These are phyloP conservation scores for Actinomortierella wolfii DNA, from an alignment of 371 early-diverging fungal species.

Conservation along the genomic window DNA sequence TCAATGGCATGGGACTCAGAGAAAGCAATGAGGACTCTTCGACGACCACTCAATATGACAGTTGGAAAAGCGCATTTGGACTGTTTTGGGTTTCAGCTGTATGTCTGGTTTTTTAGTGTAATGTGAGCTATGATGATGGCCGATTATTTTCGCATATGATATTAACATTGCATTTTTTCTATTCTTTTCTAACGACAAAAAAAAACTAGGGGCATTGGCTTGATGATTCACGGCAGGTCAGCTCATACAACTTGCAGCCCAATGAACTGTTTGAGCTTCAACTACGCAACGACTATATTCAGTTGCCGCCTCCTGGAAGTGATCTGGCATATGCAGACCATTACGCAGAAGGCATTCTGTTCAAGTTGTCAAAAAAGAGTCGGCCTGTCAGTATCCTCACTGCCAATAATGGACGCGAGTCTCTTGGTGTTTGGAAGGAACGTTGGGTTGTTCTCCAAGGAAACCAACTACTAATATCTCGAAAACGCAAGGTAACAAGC, in stretches of 20 bases:
- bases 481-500: slow-evolving; percentile 33
- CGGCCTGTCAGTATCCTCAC: slow-evolving; percentile 21
- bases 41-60: slow-evolving; percentile 5
- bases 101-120: slow-evolving; percentile 12
- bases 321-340: slow-evolving; percentile 21
- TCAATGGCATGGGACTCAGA: slow-evolving; percentile 1
- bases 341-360: slow-evolving; percentile 34
- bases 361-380: slow-evolving; percentile 31
- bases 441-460: slow-evolving; percentile 42
- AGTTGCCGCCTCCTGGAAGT: slow-evolving; percentile 21
- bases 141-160: no score
- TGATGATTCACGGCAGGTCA: slow-evolving; percentile 29
- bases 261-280: slow-evolving; percentile 31
- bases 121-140: no score
- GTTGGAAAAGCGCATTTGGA: slow-evolving; percentile 37
- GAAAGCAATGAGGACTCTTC: background rate
- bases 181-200: background rate
- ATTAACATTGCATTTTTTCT: background rate
- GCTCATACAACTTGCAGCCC: slow-evolving; percentile 26
- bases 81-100: slow-evolving; percentile 38
- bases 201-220: slow-evolving; percentile 41
- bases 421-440: slow-evolving; percentile 23
- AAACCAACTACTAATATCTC: slow-evolving; percentile 16
- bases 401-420: slow-evolving; percentile 8
- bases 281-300: slow-evolving; percentile 25